Percentiles rank a stretch among this genome's conserved stretches.
phyloP scores from a whole-genome alignment of 2,329 filamentous ascomycete genomes.

The Fusarium setosum region DNA sequence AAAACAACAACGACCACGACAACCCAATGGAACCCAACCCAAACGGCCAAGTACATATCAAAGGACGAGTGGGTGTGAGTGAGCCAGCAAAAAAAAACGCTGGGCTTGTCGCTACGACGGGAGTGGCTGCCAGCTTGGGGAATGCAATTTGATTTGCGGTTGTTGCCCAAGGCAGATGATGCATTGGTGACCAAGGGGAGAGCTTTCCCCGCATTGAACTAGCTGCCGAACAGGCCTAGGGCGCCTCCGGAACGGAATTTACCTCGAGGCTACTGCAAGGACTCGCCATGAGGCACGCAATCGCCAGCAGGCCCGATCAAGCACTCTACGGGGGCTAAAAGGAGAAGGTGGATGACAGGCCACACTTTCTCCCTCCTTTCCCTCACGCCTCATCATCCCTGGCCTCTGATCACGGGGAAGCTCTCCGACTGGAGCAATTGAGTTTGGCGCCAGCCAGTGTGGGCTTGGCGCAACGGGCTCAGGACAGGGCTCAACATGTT shows the following conservation, averaged over 20 bases:
- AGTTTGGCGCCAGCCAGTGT: not conserved
- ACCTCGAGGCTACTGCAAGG: conserved; percentile 32
- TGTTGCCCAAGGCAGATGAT: conserved; percentile 4
- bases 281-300: conserved; percentile 11
- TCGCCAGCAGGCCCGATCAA: conserved; percentile 15
- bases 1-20: conserved; percentile 6
- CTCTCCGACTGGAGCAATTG: conserved; percentile 1
- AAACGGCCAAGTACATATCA: conserved; percentile 5
- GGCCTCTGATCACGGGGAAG: conserved; percentile 22
- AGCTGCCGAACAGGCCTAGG: conserved; percentile 12
- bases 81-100: conserved; percentile 6
- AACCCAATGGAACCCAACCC: no score
- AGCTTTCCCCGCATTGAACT: conserved; percentile 32
- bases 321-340: conserved; percentile 10
- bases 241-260: conserved; percentile 19
- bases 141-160: not conserved
- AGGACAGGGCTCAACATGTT: not conserved
- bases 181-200: conserved; percentile 34
- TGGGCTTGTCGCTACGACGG: conserved; percentile 19
- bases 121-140: conserved; percentile 25
- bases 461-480: not conserved
- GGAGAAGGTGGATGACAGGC: conserved; percentile 16
- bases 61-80: conserved; percentile 25
- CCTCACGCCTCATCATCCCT: conserved; percentile 24
- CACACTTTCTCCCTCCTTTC: conserved; percentile 7